A percentile compares a stretch with the other conserved stretches of the same genome.
phyloP scores from a whole-genome alignment of 2,329 filamentous ascomycete species.

The Fusarium sacchari region DNA sequence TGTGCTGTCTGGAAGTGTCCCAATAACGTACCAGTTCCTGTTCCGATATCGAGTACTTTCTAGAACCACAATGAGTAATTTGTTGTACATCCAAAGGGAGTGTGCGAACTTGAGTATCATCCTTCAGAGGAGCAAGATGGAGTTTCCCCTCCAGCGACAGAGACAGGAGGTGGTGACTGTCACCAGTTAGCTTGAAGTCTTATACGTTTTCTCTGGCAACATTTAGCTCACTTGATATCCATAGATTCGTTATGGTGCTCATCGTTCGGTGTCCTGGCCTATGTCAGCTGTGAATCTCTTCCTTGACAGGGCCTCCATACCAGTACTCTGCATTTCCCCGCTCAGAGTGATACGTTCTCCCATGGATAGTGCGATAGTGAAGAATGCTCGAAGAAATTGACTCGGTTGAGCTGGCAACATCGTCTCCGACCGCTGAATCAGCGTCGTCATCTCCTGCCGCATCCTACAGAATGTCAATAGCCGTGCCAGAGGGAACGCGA shows the following conservation, averaged over 20 bases:
- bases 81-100: fast-evolving
- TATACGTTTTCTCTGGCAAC: fast-evolving
- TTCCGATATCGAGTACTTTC: slow-evolving; percentile 59
- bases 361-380: slow-evolving; percentile 35
- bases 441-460: neutral
- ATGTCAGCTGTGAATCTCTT: neutral
- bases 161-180: slow-evolving; percentile 27
- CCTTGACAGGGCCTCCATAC: neutral
- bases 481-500: fast-evolving
- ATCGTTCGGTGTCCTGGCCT: slow-evolving; percentile 27
- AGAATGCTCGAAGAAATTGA: slow-evolving; percentile 40
- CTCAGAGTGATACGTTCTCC: slow-evolving; percentile 39
- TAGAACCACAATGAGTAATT: slow-evolving; percentile 1
- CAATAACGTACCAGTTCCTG: slow-evolving; percentile 58
- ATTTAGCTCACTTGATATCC: slow-evolving; percentile 26
- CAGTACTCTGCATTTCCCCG: slow-evolving; percentile 39
- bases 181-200: fast-evolving
- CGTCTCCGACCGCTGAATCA: slow-evolving; percentile 31
- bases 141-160: slow-evolving; percentile 16
- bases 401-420: slow-evolving; percentile 32
- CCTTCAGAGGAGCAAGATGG: slow-evolving; percentile 32
- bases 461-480: neutral
- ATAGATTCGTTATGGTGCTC: slow-evolving; percentile 37
- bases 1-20: fast-evolving
- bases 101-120: slow-evolving; percentile 34